phyloP scores from a whole-genome alignment of 495 filamentous ascomycete genomes.

The Platismatia glauca region DNA sequence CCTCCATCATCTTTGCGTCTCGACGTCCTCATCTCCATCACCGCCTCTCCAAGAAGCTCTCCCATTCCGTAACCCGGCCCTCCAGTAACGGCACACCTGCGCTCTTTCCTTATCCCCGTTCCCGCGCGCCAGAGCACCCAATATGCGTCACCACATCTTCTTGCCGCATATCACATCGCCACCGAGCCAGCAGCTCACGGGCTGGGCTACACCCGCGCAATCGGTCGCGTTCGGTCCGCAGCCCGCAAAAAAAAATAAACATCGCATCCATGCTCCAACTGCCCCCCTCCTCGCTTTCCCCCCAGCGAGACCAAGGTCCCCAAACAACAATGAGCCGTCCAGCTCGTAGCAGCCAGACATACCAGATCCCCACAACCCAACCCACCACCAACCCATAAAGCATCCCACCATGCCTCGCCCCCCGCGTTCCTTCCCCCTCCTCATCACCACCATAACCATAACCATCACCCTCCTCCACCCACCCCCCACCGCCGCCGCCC shows the following conservation, averaged over 20 bases:
- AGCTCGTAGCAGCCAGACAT: not conserved
- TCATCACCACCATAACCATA: not conserved
- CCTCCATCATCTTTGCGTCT: not conserved
- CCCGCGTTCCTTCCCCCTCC: not conserved
- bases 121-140: not conserved
- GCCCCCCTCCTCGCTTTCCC: not conserved
- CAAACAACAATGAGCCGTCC: not conserved
- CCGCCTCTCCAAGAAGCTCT: not conserved
- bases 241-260: not conserved
- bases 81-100: not conserved
- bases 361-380: not conserved
- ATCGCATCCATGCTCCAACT: not conserved
- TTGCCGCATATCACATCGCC: not conserved
- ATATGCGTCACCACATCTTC: not conserved
- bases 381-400: not conserved
- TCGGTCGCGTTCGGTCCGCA: not conserved
- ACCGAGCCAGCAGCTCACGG: not conserved
- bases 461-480: not conserved
- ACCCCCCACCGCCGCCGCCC: not conserved
- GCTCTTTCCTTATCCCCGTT: not conserved
- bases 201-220: not conserved
- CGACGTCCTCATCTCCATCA: not conserved
- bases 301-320: not conserved
- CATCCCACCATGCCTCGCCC: not conserved
- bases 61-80: not conserved